Base-by-base conservation (phyloP, 164 flowering plant species). In the Vitis amurensis region DNA sequence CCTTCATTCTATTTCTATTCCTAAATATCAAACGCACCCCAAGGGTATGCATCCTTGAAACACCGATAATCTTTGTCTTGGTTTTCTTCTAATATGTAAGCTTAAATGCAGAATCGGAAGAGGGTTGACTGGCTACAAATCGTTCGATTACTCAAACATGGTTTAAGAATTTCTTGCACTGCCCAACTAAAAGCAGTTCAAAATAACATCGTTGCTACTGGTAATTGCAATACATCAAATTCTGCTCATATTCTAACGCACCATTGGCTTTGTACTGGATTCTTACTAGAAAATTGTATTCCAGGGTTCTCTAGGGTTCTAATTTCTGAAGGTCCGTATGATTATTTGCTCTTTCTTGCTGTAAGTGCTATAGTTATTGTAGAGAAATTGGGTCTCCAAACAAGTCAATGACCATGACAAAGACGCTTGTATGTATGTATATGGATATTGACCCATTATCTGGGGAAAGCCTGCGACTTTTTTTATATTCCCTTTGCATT, bases 51-150 rank as follows among this genome's bases (percentile, higher is more conserved):
- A 52, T 65, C 50, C 31, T 61, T 56, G 11, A 52, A 56, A 16
- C 2, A 23, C 8, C 19, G 48, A 50, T 66, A 1, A 31, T 30
- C 23, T 23, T 50, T 50, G 31, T 64, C 17, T 17, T 65, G 19
- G 47, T 58, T n/a, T 59, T 30, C 15, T 63, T 67, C 50, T 71
- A 31, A 56, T 53, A n/a, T 69, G 9, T 52, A 55, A 61, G 16
- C 11, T 61, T 9, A 50, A 67, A 59, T 76, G 80, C 82, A 80
- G 84, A 80, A 64, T 78, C 76, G 2, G 86, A 83, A 50, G 84
- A 83, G 64, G 78, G 69, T 50, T 80, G 70, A 80, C 52, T 7
- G 31, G 56, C 44, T 12, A 61, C 59, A 67, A 11, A 30, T 9
- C 1, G 9, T 56, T 56, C 30, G 30, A 59, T 11, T 3, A 49